Evolutionary conservation across 1,284 basidiomycete species (phyloP), one percentile per base, ranked within the genome.

Genomic region (Ustilago trichophora): DNA sequence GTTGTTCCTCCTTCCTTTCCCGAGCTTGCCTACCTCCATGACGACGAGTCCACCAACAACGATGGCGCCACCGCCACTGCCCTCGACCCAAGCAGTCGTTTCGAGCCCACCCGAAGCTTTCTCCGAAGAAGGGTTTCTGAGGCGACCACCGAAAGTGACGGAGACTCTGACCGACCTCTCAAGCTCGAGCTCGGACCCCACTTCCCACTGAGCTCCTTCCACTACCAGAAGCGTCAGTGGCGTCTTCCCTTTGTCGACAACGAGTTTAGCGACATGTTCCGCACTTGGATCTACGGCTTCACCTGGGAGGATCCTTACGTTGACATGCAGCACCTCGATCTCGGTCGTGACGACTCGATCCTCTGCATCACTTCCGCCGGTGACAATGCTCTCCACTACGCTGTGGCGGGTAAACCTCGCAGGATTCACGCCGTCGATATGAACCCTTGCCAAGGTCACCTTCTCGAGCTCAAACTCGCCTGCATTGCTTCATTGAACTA

Each of bases 241-340:
- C 79, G 91, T 32, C 83, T 92, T 16, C 90, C 91, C 0, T 92
- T 90, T 75, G 86, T 90, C 45, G 88, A 90, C 76, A 86, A 88
- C 47, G 86, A 87, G 34, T 85, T 89, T 21, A 89, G 91, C 83
- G 87, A 88, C 75, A 87, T 90, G 72, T 92, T 92, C 80, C 85
- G 90, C 53, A 83, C 88, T 0, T 90, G 89, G 78, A 88, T 90
- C 71, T 90, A 91, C 81, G 84, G 84, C 24, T 87, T 87, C 67
- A 90, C 89, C 25, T 91, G 90, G 90, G 91, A 92, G 80, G 90
- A 92, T 77, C 90, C 90, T 0, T 85, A 86, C 13, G 89, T 88
- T 63, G 90, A 92, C 75, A 89, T 92, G 85, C 85, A 86, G 70
- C 85, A 88, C 76, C 83, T 91, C 12, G 78, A 87, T 16, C 81